phyloP scores from a whole-genome alignment of 257 asterid species.

The Solanum gandarillasii region DNA sequence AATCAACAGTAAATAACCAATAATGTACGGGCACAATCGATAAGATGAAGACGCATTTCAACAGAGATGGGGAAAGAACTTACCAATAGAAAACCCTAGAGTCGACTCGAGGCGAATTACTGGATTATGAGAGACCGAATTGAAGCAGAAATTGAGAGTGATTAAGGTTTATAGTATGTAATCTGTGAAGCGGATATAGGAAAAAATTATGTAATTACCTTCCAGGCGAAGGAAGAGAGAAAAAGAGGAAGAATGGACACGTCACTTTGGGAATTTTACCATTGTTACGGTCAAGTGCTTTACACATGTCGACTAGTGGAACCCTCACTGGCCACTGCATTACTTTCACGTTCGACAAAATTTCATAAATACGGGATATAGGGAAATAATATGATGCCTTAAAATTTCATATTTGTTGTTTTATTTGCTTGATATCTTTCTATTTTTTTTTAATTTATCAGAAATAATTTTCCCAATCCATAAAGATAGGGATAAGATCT shows the following conservation, averaged over 20 bases:
- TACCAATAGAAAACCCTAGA: slow-evolving; percentile 1
- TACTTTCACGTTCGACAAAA: background rate
- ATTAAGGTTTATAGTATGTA: background rate
- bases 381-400: background rate
- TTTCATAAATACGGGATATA: background rate
- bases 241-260: background rate
- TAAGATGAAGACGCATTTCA: background rate
- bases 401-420: too few species aligned
- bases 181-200: background rate
- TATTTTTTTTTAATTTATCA: too few species aligned
- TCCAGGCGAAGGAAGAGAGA: slow-evolving; percentile 8
- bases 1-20: background rate
- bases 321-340: background rate
- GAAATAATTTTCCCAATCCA: too few species aligned
- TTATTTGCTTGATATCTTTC: too few species aligned
- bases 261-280: background rate
- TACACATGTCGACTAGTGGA: background rate
- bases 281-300: background rate
- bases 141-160: background rate
- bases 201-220: background rate
- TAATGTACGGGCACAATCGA: background rate
- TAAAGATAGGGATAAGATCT: too few species aligned
- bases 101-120: slow-evolving; percentile 4
- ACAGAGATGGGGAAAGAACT: background rate
- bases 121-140: background rate